Conservation (phyloP, 495 filamentous ascomycete genomes). For the Hyphodiscus hymeniophilus region DNA sequence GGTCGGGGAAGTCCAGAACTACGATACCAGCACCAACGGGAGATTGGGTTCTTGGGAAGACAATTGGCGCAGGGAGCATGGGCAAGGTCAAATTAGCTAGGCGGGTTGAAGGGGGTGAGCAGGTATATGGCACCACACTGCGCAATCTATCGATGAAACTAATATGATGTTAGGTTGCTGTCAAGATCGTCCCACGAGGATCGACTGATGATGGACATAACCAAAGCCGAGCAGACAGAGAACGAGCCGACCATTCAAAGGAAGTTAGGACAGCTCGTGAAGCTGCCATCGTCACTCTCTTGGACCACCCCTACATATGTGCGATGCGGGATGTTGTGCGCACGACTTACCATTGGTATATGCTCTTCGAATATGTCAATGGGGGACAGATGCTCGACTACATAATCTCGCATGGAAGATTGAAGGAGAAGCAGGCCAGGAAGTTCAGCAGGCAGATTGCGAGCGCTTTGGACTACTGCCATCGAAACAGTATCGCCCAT, state of each 20-base stretch:
- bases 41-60: slow-evolving; percentile 91
- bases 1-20: slow-evolving; percentile 57
- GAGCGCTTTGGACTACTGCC: slow-evolving; percentile 97
- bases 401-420: slow-evolving; percentile 93
- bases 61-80: slow-evolving; percentile 97
- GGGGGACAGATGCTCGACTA: slow-evolving; percentile 99
- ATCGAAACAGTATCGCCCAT: slow-evolving; percentile 98
- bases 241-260: slow-evolving; percentile 89
- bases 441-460: slow-evolving; percentile 98
- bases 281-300: slow-evolving; percentile 91
- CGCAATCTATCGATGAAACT: neutral
- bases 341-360: slow-evolving; percentile 98
- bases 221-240: slow-evolving; percentile 69
- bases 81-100: slow-evolving; percentile 87
- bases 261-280: slow-evolving; percentile 94
- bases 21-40: slow-evolving; percentile 77
- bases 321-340: slow-evolving; percentile 92
- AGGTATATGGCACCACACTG: slow-evolving; percentile 41
- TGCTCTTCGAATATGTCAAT: slow-evolving; percentile 99
- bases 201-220: slow-evolving; percentile 67
- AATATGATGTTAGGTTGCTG: slow-evolving; percentile 58
- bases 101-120: slow-evolving; percentile 71
- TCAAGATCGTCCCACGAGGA: slow-evolving; percentile 92
- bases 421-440: slow-evolving; percentile 97
- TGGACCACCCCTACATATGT: slow-evolving; percentile 95